Evolutionary conservation across 2,329 filamentous ascomycete species (phyloP), one percentile per base, ranked within the genome.

Genomic region (Fusarium sp.): DNA sequence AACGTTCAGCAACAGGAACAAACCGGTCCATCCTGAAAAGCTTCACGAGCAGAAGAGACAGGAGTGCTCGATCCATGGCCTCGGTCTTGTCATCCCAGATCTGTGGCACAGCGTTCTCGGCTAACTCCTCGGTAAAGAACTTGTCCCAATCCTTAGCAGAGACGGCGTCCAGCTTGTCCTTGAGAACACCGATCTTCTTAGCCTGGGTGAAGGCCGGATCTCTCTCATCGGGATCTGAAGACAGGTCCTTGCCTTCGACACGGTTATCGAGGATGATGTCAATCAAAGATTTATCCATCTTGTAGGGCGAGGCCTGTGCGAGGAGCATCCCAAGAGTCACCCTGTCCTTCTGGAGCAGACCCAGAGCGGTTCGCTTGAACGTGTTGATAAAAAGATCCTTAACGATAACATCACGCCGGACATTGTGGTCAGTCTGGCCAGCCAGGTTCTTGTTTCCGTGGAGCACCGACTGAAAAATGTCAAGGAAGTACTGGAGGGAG

Each of bases 401-500:
- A 78, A 99, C 91, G 75, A 99, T 99, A 61, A 96, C 91, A 80
- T 98, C 94, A 56, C 96, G 92, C 41, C 96, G 93, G 20, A 87
- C 87, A 75, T 94, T 91, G 83, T 97, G 90, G 73, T 96, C 92
- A 38, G 89, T 91, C 82, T 93, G 91, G 67, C 86, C 88, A 26
- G 89, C 88, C 58, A 96, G 87, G 68, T 90, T 91, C 79, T 92
- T 91, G 82, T 97, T 97, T 66, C 90, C 89, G 76, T 93, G 93
- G 44, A 99, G 88, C 13, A 99, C 96, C 11, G 93, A 91, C 81
- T 97, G 94, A 89, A 99, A 99, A 77, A 99, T 99, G 81, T 98
- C 94, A 63, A 98, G 90, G 85, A 99, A 99, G 84, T 98, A 99
- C 83, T 98, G 95, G 68, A 99, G 88, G 42, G 96, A 99, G 87